phyloP scores from a whole-genome alignment of 2,329 filamentous ascomycete genomes.

The Thielaviopsis ethacetica region DNA sequence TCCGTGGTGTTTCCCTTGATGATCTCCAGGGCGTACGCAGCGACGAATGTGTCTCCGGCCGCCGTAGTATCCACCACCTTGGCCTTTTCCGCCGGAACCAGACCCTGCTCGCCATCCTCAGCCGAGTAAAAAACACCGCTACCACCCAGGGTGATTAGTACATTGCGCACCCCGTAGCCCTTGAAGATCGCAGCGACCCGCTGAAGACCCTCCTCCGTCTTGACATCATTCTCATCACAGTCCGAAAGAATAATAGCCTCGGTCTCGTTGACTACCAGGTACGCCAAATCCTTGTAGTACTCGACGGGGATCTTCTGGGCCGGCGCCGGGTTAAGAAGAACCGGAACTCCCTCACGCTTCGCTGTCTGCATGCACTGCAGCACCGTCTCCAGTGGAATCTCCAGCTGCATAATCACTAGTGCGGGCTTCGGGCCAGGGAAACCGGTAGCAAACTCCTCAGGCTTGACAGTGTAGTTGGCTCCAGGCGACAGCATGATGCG shows the following conservation, averaged over 20 bases:
- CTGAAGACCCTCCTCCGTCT: conserved; percentile 1
- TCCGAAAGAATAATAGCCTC: conserved; percentile 44
- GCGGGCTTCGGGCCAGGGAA: conserved; percentile 27
- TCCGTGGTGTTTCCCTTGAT: conserved; percentile 4
- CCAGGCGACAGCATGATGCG: conserved; percentile 40
- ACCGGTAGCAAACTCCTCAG: not conserved
- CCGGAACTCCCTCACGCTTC: conserved; percentile 25
- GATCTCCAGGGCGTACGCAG: conserved; percentile 37
- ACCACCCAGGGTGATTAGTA: conserved; percentile 51
- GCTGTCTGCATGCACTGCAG: conserved; percentile 30
- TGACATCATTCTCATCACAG: conserved; percentile 1
- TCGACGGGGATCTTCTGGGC: conserved; percentile 42
- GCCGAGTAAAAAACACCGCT: conserved; percentile 39
- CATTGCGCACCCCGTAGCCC: conserved; percentile 39
- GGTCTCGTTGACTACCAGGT: conserved; percentile 59
- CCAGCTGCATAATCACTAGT: conserved; percentile 43
- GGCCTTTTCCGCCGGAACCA: conserved; percentile 27
- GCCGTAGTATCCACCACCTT: conserved; percentile 62
- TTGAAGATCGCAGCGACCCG: conserved; percentile 30
- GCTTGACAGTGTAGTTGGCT: conserved; percentile 25
- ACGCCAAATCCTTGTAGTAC: conserved; percentile 40
- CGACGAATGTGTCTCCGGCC: conserved; percentile 60
- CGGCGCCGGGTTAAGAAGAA: conserved; percentile 57
- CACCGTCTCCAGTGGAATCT: conserved; percentile 38
- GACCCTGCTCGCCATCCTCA: conserved; percentile 22